phyloP scores from a whole-genome alignment of 805 yeast genomes.

The Wickerhamomyces canadensis region DNA sequence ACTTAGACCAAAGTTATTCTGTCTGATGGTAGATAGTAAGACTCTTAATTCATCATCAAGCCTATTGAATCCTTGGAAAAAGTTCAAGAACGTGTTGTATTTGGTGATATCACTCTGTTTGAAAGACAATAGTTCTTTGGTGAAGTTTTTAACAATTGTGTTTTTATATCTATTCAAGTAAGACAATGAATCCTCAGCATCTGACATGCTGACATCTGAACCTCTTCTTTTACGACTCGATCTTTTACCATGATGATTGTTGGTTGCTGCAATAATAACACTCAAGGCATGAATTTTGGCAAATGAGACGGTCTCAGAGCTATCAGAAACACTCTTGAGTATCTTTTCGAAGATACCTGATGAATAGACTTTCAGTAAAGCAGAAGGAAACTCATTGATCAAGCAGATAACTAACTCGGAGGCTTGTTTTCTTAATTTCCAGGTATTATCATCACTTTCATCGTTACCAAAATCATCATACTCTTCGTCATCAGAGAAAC shows the following conservation, averaged over 20 bases:
- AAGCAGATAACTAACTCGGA: slow-evolving; percentile 36
- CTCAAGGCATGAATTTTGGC: slow-evolving; percentile 43
- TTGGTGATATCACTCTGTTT: slow-evolving; percentile 21
- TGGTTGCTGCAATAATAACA: slow-evolving; percentile 28
- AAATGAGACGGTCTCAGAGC: slow-evolving; percentile 43
- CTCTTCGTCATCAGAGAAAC: slow-evolving; percentile 35
- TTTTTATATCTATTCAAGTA: slow-evolving; percentile 16
- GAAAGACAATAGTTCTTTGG: slow-evolving; percentile 21
- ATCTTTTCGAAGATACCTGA: slow-evolving; percentile 27
- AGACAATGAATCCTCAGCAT: slow-evolving; percentile 23
- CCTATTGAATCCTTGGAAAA: slow-evolving; percentile 20
- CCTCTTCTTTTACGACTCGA: slow-evolving; percentile 24
- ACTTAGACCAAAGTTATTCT: slow-evolving; percentile 22
- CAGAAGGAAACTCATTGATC: slow-evolving; percentile 32
- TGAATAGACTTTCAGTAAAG: slow-evolving; percentile 30
- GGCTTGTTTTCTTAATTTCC: slow-evolving; percentile 58
- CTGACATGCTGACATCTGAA: slow-evolving; percentile 37
- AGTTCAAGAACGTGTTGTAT: slow-evolving; percentile 19
- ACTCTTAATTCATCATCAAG: slow-evolving; percentile 20
- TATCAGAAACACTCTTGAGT: slow-evolving; percentile 34
- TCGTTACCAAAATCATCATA: slow-evolving; percentile 30
- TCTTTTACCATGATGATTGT: slow-evolving; percentile 17
- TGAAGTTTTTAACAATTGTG: slow-evolving; percentile 17
- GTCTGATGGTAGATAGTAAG: slow-evolving; percentile 18
- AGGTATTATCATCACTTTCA: slow-evolving; percentile 45